Percentiles rank a stretch among this genome's conserved stretches.
Evolutionary conservation across 768 basidiomycete genomes (phyloP).

Genomic region (Podaxis pistillaris): DNA sequence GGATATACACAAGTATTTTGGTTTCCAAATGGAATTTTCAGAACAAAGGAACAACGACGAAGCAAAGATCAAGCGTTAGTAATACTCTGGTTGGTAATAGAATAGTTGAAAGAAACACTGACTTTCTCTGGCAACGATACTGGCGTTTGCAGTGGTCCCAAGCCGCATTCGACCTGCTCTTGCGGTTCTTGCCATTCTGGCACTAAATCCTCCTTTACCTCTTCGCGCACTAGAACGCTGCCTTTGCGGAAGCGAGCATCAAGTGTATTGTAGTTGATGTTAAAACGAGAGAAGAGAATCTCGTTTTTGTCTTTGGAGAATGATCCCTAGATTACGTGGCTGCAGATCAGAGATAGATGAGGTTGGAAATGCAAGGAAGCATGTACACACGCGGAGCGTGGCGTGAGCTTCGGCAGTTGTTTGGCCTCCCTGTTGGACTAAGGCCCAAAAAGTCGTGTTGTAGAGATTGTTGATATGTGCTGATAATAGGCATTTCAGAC

Average conservation of each 20-base stretch:
- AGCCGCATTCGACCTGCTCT: neutral
- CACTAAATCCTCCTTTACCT: conserved; percentile 16
- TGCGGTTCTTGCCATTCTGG: neutral
- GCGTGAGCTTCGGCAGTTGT: conserved; percentile 80
- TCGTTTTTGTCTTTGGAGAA: conserved; percentile 90
- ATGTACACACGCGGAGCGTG: conserved; percentile 58
- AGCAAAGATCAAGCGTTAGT: too few species aligned
- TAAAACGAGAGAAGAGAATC: conserved; percentile 78
- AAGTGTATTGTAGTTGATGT: conserved; percentile 84
- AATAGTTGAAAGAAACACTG: neutral
- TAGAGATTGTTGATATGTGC: conserved; percentile 98
- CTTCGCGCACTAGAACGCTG: conserved; percentile 72
- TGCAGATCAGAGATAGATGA: neutral
- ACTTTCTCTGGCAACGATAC: neutral
- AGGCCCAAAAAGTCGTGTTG: conserved; percentile 94
- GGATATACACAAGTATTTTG: neutral
- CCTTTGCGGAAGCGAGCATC: conserved; percentile 79
- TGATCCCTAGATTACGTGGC: conserved; percentile 61
- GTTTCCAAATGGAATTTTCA: too few species aligned
- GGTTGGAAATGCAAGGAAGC: neutral
- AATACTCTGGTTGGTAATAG: neutral
- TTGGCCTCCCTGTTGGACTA: conserved; percentile 81
- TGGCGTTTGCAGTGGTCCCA: neutral
- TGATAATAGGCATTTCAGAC: conserved; percentile 28
- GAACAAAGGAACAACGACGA: neutral